phyloP scores from a whole-genome alignment of 352 stramenopile species.

The Halophytophthora polymorphica region DNA sequence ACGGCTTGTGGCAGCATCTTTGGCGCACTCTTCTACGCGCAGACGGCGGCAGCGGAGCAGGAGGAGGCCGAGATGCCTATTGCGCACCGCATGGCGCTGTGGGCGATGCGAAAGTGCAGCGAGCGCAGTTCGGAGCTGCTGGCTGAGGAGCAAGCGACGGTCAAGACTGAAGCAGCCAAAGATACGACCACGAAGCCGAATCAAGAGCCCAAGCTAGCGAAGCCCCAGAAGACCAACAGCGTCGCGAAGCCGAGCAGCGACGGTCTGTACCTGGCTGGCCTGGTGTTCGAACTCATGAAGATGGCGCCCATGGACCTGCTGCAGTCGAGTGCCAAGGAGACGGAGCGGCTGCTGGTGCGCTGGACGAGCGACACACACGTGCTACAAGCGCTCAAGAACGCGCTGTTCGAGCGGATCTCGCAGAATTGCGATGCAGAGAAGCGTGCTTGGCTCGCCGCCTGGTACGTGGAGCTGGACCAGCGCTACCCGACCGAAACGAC shows the following conservation, averaged over 20 bases:
- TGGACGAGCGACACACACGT: constrained; percentile 15
- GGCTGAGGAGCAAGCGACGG: constrained; percentile 9
- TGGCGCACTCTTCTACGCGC: constrained; percentile 46
- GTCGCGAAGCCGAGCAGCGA: constrained; percentile 15
- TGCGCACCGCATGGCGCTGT: constrained; percentile 39
- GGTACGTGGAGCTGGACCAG: constrained; percentile 49
- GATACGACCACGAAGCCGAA: background rate
- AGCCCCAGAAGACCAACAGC: background rate
- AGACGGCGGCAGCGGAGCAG: constrained; percentile 7
- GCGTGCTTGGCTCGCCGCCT: constrained; percentile 56
- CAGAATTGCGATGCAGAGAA: constrained; percentile 60
- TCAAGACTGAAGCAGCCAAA: background rate
- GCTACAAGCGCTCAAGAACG: constrained; percentile 30
- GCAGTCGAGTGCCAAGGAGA: constrained; percentile 31
- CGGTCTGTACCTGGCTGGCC: constrained; percentile 44
- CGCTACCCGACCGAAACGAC: constrained; percentile 23
- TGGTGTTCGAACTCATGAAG: constrained; percentile 65
- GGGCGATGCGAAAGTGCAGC: constrained; percentile 46
- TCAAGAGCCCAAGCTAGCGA: background rate
- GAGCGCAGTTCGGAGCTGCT: constrained; percentile 33
- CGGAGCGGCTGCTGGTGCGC: constrained; percentile 32
- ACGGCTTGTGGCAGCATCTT: constrained; percentile 48
- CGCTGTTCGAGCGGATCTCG: constrained; percentile 44
- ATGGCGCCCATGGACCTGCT: constrained; percentile 52
- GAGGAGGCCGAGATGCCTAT: constrained; percentile 8